phyloP scores from a whole-genome alignment of 2,329 filamentous ascomycete genomes.

The Sclerotinia glacialis region DNA sequence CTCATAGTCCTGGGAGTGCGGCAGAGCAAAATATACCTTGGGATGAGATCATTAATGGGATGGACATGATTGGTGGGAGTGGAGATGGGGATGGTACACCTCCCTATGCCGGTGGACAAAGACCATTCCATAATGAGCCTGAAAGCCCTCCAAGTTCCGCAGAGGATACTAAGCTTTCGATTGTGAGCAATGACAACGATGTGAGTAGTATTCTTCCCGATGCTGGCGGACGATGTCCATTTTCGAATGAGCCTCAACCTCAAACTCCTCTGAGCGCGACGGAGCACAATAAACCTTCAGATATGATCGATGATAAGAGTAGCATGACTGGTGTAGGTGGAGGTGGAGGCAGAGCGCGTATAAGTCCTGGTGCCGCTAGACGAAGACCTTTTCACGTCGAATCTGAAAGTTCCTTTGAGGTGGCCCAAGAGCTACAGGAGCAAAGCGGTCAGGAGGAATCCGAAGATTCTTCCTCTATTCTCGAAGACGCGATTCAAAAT shows the following conservation, averaged over 20 bases:
- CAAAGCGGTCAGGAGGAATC: not conserved
- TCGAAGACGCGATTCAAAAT: not conserved
- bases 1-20: not conserved
- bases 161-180: not conserved
- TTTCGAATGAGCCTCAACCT: too few relatives aligned
- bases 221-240: too few relatives aligned
- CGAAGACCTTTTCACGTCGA: too few relatives aligned
- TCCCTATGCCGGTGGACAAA: not conserved
- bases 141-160: not conserved
- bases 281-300: too few relatives aligned
- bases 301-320: too few relatives aligned
- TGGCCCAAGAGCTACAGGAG: too few relatives aligned
- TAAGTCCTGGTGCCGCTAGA: too few relatives aligned
- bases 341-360: too few relatives aligned
- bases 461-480: not conserved
- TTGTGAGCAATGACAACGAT: too few relatives aligned
- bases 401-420: too few relatives aligned
- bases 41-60: not conserved
- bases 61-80: not conserved
- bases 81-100: not conserved
- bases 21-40: not conserved
- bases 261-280: too few relatives aligned
- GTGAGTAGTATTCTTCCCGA: not conserved
- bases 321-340: too few relatives aligned
- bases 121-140: not conserved